Percentiles rank a stretch among this genome's conserved stretches.
Evolutionary conservation across 805 yeast genomes (phyloP).

Genomic region (Wickerhamomyces strasburgensis): DNA sequence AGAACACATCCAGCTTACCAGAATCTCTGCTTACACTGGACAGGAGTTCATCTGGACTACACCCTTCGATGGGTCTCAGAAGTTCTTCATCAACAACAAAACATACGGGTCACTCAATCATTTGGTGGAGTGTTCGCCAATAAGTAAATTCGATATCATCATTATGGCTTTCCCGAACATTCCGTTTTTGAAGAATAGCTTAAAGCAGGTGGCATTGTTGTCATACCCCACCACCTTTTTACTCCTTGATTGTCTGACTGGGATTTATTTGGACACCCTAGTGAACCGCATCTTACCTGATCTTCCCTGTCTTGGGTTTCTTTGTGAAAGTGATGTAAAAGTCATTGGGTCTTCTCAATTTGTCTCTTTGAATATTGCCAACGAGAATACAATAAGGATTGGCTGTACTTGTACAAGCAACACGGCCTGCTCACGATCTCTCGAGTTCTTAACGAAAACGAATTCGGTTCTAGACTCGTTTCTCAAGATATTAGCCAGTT

Average conservation of each 20-base stretch:
- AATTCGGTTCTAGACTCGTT: not conserved
- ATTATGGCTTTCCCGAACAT: constrained; percentile 11
- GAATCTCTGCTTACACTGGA: constrained; percentile 3
- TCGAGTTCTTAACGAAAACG: too few species aligned
- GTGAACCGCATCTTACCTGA: not conserved
- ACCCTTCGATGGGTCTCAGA: not conserved
- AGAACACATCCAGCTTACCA: constrained; percentile 1
- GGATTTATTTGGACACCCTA: constrained; percentile 12
- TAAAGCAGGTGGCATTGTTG: constrained; percentile 1
- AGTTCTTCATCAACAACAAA: not conserved
- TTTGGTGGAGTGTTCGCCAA: not conserved
- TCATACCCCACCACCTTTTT: constrained; percentile 4
- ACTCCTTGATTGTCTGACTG: constrained; percentile 14
- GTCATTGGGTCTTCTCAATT: not conserved
- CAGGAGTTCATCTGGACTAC: constrained; percentile 1
- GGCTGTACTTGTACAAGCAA: not conserved
- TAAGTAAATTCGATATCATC: constrained; percentile 7
- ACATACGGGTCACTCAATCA: constrained; percentile 3
- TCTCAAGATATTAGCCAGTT: too few species aligned
- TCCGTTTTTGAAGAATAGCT: constrained; percentile 4
- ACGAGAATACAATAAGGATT: not conserved
- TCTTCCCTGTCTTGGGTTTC: not conserved
- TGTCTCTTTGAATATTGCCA: not conserved
- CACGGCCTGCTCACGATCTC: not conserved
- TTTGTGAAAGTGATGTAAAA: constrained; percentile 2